Conservation (phyloP, 768 basidiomycete species). For the Boletellus sp. region DNA sequence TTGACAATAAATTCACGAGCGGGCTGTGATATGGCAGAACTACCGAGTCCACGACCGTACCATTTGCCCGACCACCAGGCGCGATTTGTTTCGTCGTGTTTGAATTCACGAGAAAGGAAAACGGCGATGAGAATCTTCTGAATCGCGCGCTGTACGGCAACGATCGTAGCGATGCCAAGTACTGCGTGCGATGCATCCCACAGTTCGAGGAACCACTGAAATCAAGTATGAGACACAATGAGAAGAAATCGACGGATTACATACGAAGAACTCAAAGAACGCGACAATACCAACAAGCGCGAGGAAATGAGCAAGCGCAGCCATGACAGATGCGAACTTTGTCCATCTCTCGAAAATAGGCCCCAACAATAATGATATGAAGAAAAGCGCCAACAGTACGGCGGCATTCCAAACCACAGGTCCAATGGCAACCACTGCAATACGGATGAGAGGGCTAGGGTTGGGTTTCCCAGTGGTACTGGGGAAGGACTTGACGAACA, state of each 20-base stretch:
- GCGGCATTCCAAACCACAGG: slow-evolving; percentile 96
- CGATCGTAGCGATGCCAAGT: slow-evolving; percentile 83
- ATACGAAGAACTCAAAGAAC: slow-evolving; percentile 95
- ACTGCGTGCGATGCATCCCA: slow-evolving; percentile 98
- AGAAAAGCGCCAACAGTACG: slow-evolving; percentile 79
- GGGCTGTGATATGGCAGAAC: slow-evolving; percentile 91
- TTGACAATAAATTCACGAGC: slow-evolving; percentile 98
- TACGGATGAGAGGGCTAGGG: slow-evolving; percentile 87
- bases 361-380: slow-evolving; percentile 88
- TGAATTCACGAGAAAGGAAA: slow-evolving; percentile 94
- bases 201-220: slow-evolving; percentile 90
- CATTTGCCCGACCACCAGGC: slow-evolving; percentile 99
- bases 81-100: slow-evolving; percentile 96
- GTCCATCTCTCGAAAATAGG: slow-evolving; percentile 82
- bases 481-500: slow-evolving; percentile 93
- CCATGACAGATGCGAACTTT: slow-evolving; percentile 91
- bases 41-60: slow-evolving; percentile 91
- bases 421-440: slow-evolving; percentile 83
- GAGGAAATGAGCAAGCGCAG: slow-evolving; percentile 81
- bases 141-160: slow-evolving; percentile 87
- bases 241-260: slow-evolving; percentile 37
- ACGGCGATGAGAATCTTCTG: slow-evolving; percentile 93
- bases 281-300: slow-evolving; percentile 78
- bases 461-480: slow-evolving; percentile 53
- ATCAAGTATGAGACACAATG: slow-evolving; percentile 19